These are phyloP conservation scores for Gonapodya sp. DNA, from an alignment of 192 early-diverging fungal species.

Conservation along the genomic window DNA sequence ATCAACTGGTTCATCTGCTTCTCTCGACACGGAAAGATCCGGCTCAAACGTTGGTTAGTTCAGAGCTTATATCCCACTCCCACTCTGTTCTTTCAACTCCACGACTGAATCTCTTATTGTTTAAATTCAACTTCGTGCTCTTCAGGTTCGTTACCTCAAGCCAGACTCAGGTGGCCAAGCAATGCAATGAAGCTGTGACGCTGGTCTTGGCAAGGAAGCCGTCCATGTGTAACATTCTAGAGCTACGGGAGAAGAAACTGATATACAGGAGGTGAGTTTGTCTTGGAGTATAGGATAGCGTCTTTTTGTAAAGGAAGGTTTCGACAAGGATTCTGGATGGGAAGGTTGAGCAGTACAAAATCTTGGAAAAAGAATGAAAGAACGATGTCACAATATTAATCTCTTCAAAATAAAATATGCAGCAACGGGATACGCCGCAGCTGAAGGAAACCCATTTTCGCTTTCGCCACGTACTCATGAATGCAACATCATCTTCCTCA, in stretches of 20 bases:
- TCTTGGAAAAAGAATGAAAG: too few species aligned
- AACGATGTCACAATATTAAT: too few species aligned
- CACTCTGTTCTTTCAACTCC: neutral
- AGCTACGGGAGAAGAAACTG: slow-evolving; percentile 29
- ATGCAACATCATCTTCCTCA: too few species aligned
- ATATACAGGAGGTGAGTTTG: slow-evolving; percentile 43
- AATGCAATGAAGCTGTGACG: slow-evolving; percentile 32
- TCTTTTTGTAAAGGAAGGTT: too few species aligned
- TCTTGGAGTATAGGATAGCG: too few species aligned
- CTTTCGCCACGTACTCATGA: neutral
- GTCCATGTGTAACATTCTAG: slow-evolving; percentile 41
- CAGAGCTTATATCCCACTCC: too few species aligned
- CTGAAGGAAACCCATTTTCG: too few species aligned
- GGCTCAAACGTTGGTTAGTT: slow-evolving; percentile 28
- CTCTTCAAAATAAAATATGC: too few species aligned
- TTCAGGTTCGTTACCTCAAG: slow-evolving; percentile 24
- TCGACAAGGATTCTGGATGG: too few species aligned
- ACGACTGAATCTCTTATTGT: neutral
- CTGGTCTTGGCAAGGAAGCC: slow-evolving; percentile 36
- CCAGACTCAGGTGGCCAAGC: slow-evolving; percentile 30
- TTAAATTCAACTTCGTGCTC: neutral
- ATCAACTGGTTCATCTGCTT: slow-evolving; percentile 39
- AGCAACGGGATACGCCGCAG: too few species aligned
- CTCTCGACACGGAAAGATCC: slow-evolving; percentile 45
- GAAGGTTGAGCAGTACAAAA: too few species aligned